Conservation (phyloP, 495 filamentous ascomycete genomes). For the Penicillium bialowiezense region DNA sequence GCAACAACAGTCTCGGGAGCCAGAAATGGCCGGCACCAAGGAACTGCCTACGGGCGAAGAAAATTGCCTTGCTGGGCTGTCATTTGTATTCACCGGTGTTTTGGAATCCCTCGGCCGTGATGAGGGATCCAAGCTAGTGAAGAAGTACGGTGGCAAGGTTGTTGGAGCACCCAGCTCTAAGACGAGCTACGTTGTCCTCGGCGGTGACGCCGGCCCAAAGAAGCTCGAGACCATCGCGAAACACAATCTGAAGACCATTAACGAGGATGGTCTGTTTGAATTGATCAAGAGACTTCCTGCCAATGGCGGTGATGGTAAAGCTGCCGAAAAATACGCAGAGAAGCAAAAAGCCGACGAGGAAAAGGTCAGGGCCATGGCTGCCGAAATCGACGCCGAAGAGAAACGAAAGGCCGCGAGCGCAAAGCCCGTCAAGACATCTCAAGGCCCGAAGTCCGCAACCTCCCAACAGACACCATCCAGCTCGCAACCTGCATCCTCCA, state of each 20-base stretch:
- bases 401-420: constrained; percentile 32
- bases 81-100: constrained; percentile 96
- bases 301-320: constrained; percentile 80
- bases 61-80: constrained; percentile 88
- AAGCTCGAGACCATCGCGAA: constrained; percentile 87
- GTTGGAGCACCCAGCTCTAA: constrained; percentile 83
- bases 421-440: constrained; percentile 36
- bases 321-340: constrained; percentile 76
- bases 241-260: constrained; percentile 79
- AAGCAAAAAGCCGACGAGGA: constrained; percentile 80
- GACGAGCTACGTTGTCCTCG: constrained; percentile 90
- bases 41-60: constrained; percentile 82
- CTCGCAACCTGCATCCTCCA: constrained; percentile 34
- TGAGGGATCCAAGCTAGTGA: constrained; percentile 84
- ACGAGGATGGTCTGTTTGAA: constrained; percentile 87
- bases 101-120: constrained; percentile 74
- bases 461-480: constrained; percentile 18
- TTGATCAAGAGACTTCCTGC: constrained; percentile 82
- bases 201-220: constrained; percentile 85
- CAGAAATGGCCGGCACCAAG: constrained; percentile 58
- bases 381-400: constrained; percentile 71
- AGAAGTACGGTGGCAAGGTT: constrained; percentile 89
- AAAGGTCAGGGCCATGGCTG: constrained; percentile 72
- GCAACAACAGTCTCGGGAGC: constrained; percentile 53
- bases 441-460: constrained; percentile 14